These are phyloP conservation scores for Lactarius hengduanensis DNA, from an alignment of 768 basidiomycete species.

Conservation along the genomic window DNA sequence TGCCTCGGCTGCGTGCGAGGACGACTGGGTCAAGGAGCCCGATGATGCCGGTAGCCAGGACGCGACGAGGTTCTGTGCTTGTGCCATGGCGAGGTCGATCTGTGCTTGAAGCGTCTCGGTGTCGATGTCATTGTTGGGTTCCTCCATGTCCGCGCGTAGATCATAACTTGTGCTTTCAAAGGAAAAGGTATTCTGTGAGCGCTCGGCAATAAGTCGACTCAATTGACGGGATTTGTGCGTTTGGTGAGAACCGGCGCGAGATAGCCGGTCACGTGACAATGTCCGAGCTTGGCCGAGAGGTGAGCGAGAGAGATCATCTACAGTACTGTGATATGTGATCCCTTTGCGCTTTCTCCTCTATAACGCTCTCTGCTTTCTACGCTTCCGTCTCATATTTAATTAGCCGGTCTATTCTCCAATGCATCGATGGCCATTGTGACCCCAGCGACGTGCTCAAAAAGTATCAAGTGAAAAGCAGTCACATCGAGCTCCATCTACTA, in stretches of 20 bases:
- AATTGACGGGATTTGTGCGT: background rate
- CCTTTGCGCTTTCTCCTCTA: no score
- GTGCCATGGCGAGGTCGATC: constrained; percentile 76
- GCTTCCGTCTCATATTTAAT: no score
- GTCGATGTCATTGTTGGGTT: constrained; percentile 60
- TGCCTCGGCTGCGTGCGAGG: constrained; percentile 26
- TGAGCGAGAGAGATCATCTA: no score
- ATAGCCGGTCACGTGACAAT: no score
- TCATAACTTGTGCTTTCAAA: constrained; percentile 12
- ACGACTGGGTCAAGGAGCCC: constrained; percentile 28
- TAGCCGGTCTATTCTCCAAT: no score
- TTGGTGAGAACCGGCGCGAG: no score
- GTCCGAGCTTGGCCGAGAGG: no score
- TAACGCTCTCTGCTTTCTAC: no score
- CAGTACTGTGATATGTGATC: no score
- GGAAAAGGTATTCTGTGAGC: background rate
- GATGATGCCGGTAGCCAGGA: constrained; percentile 59
- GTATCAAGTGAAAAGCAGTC: no score
- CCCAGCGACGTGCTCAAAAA: no score
- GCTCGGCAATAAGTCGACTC: background rate
- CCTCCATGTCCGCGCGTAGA: constrained; percentile 30
- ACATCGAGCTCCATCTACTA: constrained; percentile 38
- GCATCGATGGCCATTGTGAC: no score
- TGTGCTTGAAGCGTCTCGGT: constrained; percentile 74
- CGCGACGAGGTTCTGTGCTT: constrained; percentile 67